Base-by-base conservation (phyloP, 2,329 filamentous ascomycete genomes). In the Aspergillus vadensis region DNA sequence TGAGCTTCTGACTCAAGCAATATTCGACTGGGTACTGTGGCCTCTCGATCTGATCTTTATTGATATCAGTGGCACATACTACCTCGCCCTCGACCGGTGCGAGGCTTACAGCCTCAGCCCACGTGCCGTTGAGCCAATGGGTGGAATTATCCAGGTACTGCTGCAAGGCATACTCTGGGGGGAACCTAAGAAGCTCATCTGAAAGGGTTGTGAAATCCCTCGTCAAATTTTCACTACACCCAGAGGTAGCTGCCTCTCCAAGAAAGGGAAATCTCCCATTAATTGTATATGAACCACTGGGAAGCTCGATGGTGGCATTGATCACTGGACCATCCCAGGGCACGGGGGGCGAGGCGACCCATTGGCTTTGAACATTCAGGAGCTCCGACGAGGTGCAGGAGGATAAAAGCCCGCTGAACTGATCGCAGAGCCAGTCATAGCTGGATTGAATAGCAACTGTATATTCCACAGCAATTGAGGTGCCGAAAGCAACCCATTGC, bases 1-100 rank as follows among this genome's bases (percentile, higher is more conserved):
- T 14, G 1, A 27, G 25, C 12, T 49, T 48, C 44, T 32, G 36
- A 38, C 53, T 57, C 12, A 55, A 54, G 7, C 55, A 60, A 49
- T 44, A 41, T 8, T 52, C 36, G 9, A 43, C 23, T 1, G 19
- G 9, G 23, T 49, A 27, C 8, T 10, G 1, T 12, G 19, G 19
- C 19, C 17, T 4, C 17, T 30, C 23, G 2, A 15, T 6, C 21
- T 15, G 10, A 7, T 10, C 2, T 1, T 4, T 23, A 6, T 5
- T 4, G 12, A 25, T n/a, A 23, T 48, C 44, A 7, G 14, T 1
- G 3, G 44, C 12, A 48, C 25, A 49, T 9, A 2, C 25, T 15
- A 6, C 15, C 21, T 27, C 47, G 8, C 17, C 23, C 21, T 15
- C 27, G 14, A 3, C 23, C 47, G n/a, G 47, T 10, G 3, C 8